Evolutionary conservation across 176 grass and related monocot genomes (phyloP), one percentile per base, ranked within the genome.

Genomic region (Otatea glauca): DNA sequence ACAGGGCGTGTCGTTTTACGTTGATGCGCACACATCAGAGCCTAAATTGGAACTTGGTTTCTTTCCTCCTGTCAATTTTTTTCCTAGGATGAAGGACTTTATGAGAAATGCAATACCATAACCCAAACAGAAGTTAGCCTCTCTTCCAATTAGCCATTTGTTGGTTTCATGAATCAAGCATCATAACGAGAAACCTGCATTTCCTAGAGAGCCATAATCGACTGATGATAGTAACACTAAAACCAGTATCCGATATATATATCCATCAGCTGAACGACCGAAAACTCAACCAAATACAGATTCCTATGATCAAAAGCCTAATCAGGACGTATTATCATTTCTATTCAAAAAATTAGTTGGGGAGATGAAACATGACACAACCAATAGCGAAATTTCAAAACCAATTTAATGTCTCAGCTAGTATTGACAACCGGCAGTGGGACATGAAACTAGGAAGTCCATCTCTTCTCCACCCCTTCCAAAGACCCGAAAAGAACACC

Each of bases 381-480:
- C 0, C 42, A 70, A 27, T 15, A 82, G 41, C 49, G 15, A 58
- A 60, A 24, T 7, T 17, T 24, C 6, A 23, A 5, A 14, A 41
- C 2, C 13, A 29, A 24, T 62, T 50, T 20, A 38, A 12, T 9
- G 21, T 47, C 18, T 38, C 4, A 42, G 10, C 3, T 9, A 17
- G 16, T 18, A 3, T 35, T 29, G 49, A 49, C 11, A 73, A 25
- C 9, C 29, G 37, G 20, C 45, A 67, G 15, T 23, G 37, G 0
- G 2, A 75, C 9, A 48, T 18, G 39, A 82, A 70, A 65, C 35
- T 78, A 98, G 71, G 82, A 98, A 98, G 79, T 98, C 96, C 96
- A 94, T 98, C 85, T 96, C 96, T 87, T 96, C 96, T 83, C 93
- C 96, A 80, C 96, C 96, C 82, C 96, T 95, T 83, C 93, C 93